Conservation (phyloP, 495 filamentous ascomycete species). For the Xylaria castorea region DNA sequence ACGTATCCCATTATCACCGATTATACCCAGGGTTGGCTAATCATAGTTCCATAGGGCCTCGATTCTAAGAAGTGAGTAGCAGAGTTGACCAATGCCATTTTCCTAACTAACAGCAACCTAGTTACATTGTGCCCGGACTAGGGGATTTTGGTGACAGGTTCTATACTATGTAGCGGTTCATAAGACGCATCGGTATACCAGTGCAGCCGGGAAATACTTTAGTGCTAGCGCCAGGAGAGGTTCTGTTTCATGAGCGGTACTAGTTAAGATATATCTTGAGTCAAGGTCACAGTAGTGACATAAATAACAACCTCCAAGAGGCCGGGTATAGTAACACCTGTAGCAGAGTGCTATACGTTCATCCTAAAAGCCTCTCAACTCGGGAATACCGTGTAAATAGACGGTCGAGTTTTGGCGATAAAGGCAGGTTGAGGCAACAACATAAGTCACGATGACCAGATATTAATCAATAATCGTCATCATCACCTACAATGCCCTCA, state of each 20-base stretch:
- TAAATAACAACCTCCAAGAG: background rate
- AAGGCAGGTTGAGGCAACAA: background rate
- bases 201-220: background rate
- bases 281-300: slow-evolving; percentile 1
- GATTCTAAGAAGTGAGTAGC: slow-evolving; percentile 90
- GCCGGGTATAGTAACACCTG: background rate
- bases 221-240: background rate
- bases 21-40: slow-evolving; percentile 35
- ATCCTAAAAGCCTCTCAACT: background rate
- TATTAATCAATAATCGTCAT: slow-evolving; percentile 47
- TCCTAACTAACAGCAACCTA: slow-evolving; percentile 49
- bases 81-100: slow-evolving; percentile 1
- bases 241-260: background rate
- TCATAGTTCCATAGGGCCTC: slow-evolving; percentile 61
- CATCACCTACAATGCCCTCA: slow-evolving; percentile 51
- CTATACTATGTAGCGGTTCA: slow-evolving; percentile 75
- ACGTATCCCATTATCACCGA: slow-evolving; percentile 21
- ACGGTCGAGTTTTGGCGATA: background rate
- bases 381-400: background rate
- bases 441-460: background rate
- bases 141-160: slow-evolving; percentile 98
- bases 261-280: background rate
- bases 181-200: background rate
- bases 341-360: background rate
- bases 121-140: slow-evolving; percentile 94